These are phyloP conservation scores for Manihot esculenta DNA, from an alignment of 441 rosid species.

Conservation along the genomic window DNA sequence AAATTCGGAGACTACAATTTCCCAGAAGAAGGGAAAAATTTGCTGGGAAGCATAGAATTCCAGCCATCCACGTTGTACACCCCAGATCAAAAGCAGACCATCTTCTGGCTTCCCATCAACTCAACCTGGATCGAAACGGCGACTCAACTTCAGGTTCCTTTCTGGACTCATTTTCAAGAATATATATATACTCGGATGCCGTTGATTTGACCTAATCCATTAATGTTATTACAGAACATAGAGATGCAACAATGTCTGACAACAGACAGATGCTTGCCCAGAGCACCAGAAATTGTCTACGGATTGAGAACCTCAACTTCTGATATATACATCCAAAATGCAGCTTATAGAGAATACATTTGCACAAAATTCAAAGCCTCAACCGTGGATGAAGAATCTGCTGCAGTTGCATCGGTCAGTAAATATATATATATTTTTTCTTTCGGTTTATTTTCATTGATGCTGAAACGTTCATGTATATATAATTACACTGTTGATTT, in stretches of 20 bases:
- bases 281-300: background rate
- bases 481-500: background rate
- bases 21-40: background rate
- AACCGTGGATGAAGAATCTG: constrained; percentile 8
- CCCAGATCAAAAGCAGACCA: background rate
- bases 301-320: constrained; percentile 3
- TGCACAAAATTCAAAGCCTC: constrained; percentile 2
- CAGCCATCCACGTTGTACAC: background rate
- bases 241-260: constrained; percentile 3
- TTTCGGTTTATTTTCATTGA: background rate
- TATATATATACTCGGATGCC: background rate
- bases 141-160: background rate
- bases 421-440: background rate
- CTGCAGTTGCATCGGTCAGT: constrained; percentile 6
- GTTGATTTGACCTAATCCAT: background rate
- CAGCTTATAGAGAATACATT: constrained; percentile 10
- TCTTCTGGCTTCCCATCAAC: constrained; percentile 14
- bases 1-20: constrained; percentile 11
- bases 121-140: background rate
- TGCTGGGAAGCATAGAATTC: background rate
- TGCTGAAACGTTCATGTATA: too few species aligned
- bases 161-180: background rate
- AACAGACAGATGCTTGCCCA: background rate
- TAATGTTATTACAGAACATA: background rate
- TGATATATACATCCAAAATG: constrained; percentile 8